phyloP scores from a whole-genome alignment of 108 stramenopile species.

The Pseudonitzschia delicatissima region DNA sequence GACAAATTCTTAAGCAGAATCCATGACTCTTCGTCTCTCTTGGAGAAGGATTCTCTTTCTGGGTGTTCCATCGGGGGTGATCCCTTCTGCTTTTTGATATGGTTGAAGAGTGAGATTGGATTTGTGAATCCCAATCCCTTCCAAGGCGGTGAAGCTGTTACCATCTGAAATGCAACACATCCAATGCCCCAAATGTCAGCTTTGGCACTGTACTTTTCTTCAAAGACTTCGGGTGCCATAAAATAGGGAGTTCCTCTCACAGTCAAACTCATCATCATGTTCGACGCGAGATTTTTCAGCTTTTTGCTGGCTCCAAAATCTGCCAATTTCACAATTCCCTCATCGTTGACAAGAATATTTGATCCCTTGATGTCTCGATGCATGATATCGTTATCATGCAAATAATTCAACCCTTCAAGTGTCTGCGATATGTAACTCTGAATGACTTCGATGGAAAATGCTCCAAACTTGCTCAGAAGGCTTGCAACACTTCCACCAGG shows the following conservation, averaged over 20 bases:
- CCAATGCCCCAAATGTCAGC: constrained; percentile 92
- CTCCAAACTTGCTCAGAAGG: constrained; percentile 82
- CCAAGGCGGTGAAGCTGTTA: constrained; percentile 85
- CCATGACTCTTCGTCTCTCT: constrained; percentile 3
- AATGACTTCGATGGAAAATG: constrained; percentile 77
- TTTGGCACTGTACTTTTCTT: constrained; percentile 80
- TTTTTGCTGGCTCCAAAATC: constrained; percentile 91
- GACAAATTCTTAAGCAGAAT: constrained; percentile 35
- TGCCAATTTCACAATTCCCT: constrained; percentile 89
- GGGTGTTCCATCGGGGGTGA: constrained; percentile 47
- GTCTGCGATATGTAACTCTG: constrained; percentile 83
- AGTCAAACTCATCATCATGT: constrained; percentile 76
- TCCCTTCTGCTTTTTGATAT: constrained; percentile 55
- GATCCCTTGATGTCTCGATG: constrained; percentile 97
- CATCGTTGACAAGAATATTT: constrained; percentile 92
- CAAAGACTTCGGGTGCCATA: constrained; percentile 94
- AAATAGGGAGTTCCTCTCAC: constrained; percentile 91
- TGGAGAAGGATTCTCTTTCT: constrained; percentile 1
- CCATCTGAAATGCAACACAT: constrained; percentile 89
- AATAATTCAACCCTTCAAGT: constrained; percentile 86
- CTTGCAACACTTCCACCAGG: constrained; percentile 87
- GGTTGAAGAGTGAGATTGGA: constrained; percentile 85
- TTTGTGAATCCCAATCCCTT: constrained; percentile 88
- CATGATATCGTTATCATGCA: constrained; percentile 86
- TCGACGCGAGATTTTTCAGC: constrained; percentile 36